Evolutionary conservation across 2,329 filamentous ascomycete species (phyloP), one percentile per base, ranked within the genome.

Genomic region (Polychaeton citri): DNA sequence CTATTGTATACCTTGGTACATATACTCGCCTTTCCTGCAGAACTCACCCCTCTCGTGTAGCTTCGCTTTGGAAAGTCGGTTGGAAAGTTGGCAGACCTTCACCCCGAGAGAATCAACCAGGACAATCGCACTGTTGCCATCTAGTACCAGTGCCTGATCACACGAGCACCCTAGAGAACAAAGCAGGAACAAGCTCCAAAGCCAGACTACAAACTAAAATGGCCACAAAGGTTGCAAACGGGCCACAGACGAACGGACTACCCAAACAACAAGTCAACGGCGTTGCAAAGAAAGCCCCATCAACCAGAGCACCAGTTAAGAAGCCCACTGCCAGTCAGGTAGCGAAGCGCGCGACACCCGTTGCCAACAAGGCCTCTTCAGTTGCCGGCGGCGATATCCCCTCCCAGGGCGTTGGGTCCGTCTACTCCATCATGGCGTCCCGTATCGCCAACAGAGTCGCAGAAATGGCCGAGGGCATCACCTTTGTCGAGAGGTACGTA

Each of bases 391-490:
- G 52, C 39, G 46, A 54, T 30, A 34, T 43, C 38, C 39, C 41
- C 13, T 40, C 40, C 24, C 43, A 46, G 28, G 53, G 50, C 13
- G 49, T 53, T 12, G 50, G 59, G 26, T 66, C 63, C 21, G 62
- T 65, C 21, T 68, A 68, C 52, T 61, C 61, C 32, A 67, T 68
- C 50, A 68, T 69, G 65, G 64, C 63, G 6, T 60, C 57, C 31
- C 47, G 65, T 30, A 66, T 69, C 41, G 63, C 64, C 30, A 69
- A 68, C 49, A 57, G 65, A 32, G 64, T 69, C 9, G 65, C 63
- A 5, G 65, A 69, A 45, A 66, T 69, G 63, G 65, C 65, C 6
- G 65, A 69, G 53, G 67, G 65, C 52, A 64, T 66, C 44, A 68
- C 65, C 12, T 66, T 69, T 41, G 61, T 66, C 31, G 64, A 68